Evolutionary conservation across 1,284 basidiomycete genomes (phyloP), one percentile per base, ranked within the genome.

Genomic region (Pseudozyma flocculosa): DNA sequence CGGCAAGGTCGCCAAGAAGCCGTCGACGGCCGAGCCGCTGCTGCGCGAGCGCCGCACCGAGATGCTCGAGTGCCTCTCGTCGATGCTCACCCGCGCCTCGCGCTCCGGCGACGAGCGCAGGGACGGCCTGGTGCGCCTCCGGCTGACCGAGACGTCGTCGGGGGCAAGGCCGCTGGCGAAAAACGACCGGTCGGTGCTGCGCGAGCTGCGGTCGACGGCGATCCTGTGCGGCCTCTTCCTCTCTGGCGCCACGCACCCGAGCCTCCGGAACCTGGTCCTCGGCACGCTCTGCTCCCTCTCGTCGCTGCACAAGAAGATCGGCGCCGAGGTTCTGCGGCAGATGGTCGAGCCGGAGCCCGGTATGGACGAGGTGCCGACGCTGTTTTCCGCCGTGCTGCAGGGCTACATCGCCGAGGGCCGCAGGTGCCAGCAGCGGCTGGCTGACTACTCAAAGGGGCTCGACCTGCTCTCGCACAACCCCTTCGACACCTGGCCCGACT

Each of bases 151-250:
- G 19, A 38, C 15, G 37, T 4, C 15, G 37, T 4, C 37, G 5
- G 19, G 37, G 5, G 17, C 8, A 5, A 17, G 15, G 19, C 15
- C 15, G 19, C 41, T 53, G 2, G 43, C 49, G n/a, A 46, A 34
- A 8, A 48, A 46, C 8, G 50, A 65, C 19, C 57, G 57, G 21
- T 53, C 43, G 5, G 45, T 43, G 14, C 49, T 65, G 11, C 40
- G 23, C 29, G 62, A 65, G 43, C 62, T 65, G 24, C 45, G 54
- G n/a, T 41, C 48, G 37, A 54, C 56, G 30, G 54, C 62, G 13
- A 49, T 50, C 37, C 48, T 61, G 23, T 65, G 57, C 13, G 54
- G 47, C 19, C 57, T 65, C 8, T 65, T 65, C 37, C 37, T 61
- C 1, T 21, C 50, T 10, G 54, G 48, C 2, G 30, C 50, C 3